A percentile compares a stretch with the other conserved stretches of the same genome.
Conservation (phyloP, 768 basidiomycete species). For the Pleurotus djamor region DNA sequence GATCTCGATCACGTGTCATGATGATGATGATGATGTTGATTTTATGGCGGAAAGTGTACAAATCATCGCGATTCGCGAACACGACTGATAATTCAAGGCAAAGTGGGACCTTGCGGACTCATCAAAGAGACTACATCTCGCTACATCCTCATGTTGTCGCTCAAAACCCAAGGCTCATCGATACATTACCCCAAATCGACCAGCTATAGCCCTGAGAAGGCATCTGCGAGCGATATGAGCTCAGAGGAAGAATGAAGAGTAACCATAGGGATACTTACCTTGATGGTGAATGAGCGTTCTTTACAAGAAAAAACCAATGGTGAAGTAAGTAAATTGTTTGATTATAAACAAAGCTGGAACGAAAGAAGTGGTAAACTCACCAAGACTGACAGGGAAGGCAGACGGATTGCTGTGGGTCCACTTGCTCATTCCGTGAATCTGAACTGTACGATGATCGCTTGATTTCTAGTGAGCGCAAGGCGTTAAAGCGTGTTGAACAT, state of each 20-base stretch:
- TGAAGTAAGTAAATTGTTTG: too few species aligned
- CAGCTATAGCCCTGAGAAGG: background rate
- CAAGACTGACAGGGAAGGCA: slow-evolving; percentile 6
- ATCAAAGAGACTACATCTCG: too few species aligned
- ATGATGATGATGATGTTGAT: too few species aligned
- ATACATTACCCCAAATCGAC: background rate
- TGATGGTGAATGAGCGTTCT: background rate
- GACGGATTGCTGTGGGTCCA: background rate
- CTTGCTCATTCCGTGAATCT: background rate
- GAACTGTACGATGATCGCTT: background rate
- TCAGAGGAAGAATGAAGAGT: background rate
- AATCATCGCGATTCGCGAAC: too few species aligned
- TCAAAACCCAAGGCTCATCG: background rate
- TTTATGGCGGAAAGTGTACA: too few species aligned
- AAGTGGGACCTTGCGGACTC: too few species aligned
- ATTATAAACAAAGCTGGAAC: too few species aligned
- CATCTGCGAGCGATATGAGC: background rate
- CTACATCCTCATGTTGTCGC: too few species aligned
- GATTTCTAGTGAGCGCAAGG: background rate
- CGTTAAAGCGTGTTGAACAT: background rate
- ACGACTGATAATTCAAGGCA: too few species aligned
- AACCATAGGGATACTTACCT: background rate
- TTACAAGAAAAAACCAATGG: too few species aligned
- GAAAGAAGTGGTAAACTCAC: too few species aligned
- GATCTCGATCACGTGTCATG: too few species aligned